Evolutionary conservation across 169 alveolate genomes (phyloP).

Genomic region (Plasmodium relictum): DNA sequence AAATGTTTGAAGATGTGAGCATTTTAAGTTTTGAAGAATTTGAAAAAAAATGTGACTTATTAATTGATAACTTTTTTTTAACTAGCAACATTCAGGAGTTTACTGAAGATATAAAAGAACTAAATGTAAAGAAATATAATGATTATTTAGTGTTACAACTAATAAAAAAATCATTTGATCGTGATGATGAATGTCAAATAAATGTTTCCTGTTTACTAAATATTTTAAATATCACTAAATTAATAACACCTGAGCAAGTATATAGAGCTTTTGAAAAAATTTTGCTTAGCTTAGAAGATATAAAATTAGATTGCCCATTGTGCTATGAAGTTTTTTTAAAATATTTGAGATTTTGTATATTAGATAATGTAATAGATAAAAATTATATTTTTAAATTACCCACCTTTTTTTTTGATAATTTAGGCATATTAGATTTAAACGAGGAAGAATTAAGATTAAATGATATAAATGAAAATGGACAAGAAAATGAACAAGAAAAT

Average conservation of each 20-base stretch:
- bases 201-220: slow-evolving; percentile 70
- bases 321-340: slow-evolving; percentile 71
- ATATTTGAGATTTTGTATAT: slow-evolving; percentile 67
- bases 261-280: slow-evolving; percentile 77
- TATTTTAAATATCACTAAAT: slow-evolving; percentile 52
- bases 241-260: slow-evolving; percentile 65
- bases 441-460: slow-evolving; percentile 16
- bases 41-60: slow-evolving; percentile 56
- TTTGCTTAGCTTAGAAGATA: slow-evolving; percentile 68
- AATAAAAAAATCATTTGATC: slow-evolving; percentile 61
- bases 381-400: slow-evolving; percentile 70
- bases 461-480: slow-evolving; percentile 11
- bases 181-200: slow-evolving; percentile 69
- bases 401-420: slow-evolving; percentile 42
- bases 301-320: slow-evolving; percentile 71
- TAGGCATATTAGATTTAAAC: slow-evolving; percentile 21
- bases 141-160: slow-evolving; percentile 66
- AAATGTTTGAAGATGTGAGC: slow-evolving; percentile 73
- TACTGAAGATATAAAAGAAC: slow-evolving; percentile 51
- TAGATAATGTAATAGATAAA: slow-evolving; percentile 65
- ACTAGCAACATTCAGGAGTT: slow-evolving; percentile 47
- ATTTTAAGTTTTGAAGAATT: slow-evolving; percentile 67
- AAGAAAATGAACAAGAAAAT: not conserved
- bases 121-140: slow-evolving; percentile 71
- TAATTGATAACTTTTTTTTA: slow-evolving; percentile 53